phyloP scores from a whole-genome alignment of 2,329 filamentous ascomycete genomes.

The Cladosporium sp. region DNA sequence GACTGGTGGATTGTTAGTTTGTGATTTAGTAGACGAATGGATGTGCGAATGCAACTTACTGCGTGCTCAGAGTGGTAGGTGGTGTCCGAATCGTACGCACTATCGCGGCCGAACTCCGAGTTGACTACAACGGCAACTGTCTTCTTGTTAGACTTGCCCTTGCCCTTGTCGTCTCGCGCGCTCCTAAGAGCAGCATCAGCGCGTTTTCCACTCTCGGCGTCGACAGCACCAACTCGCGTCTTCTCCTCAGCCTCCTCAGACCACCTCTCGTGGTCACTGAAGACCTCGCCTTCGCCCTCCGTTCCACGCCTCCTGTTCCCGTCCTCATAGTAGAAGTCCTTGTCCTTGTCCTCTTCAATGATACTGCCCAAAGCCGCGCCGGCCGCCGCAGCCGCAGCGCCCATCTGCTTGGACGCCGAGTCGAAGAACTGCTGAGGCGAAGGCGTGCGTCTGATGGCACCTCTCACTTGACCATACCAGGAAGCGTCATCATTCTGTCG shows the following conservation, averaged over 20 bases:
- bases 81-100: conserved; percentile 55
- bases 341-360: conserved; percentile 69
- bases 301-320: conserved; percentile 22
- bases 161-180: conserved; percentile 24
- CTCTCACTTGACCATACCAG: conserved; percentile 64
- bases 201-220: conserved; percentile 29
- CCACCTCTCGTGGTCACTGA: conserved; percentile 80
- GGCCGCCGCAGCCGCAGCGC: conserved; percentile 78
- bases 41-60: conserved; percentile 55
- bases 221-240: conserved; percentile 27
- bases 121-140: conserved; percentile 88
- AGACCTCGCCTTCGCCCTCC: conserved; percentile 33
- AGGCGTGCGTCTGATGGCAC: conserved; percentile 76
- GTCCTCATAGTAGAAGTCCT: conserved; percentile 59
- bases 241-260: conserved; percentile 82
- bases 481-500: conserved; percentile 23
- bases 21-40: background rate
- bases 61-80: conserved; percentile 71
- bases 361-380: conserved; percentile 81
- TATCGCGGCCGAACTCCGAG: conserved; percentile 65
- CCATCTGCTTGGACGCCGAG: conserved; percentile 76
- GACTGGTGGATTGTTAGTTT: conserved; percentile 41
- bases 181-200: conserved; percentile 24
- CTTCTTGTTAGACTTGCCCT: conserved; percentile 49
- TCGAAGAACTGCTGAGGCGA: conserved; percentile 89